These are phyloP conservation scores for Breynia disticha DNA, from an alignment of 441 rosid genomes.

Conservation along the genomic window DNA sequence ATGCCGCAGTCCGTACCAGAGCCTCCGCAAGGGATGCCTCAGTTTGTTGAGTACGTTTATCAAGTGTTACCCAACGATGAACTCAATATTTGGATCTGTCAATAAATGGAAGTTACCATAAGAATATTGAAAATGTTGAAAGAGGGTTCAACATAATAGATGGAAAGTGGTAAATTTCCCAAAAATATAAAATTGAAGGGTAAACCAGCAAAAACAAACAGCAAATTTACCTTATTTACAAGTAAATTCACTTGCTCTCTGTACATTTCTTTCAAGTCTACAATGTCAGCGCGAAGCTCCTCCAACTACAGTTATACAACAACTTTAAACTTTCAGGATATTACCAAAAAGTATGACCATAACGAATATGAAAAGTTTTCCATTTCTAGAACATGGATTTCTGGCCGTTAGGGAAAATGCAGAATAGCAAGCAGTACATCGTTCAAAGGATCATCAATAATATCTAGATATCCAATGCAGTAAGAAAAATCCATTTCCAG, in stretches of 20 bases:
- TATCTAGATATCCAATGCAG: not conserved
- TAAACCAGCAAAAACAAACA: not conserved
- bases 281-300: constrained; percentile 90
- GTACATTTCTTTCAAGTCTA: constrained; percentile 98
- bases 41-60: constrained; percentile 3
- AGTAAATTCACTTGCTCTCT: constrained; percentile 98
- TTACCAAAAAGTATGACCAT: too few species aligned
- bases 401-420: too few species aligned
- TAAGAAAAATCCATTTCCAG: not conserved
- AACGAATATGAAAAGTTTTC: too few species aligned
- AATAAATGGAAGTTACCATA: constrained; percentile 6
- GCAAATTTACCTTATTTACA: constrained; percentile 68
- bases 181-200: not conserved
- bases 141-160: not conserved
- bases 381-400: too few species aligned
- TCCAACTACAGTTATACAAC: constrained; percentile 56
- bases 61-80: constrained; percentile 23
- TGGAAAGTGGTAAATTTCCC: not conserved
- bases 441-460: too few species aligned
- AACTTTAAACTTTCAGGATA: too few species aligned
- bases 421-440: not conserved
- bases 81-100: constrained; percentile 46
- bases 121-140: too few species aligned
- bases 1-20: constrained; percentile 11
- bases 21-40: not conserved